phyloP scores from a whole-genome alignment of 305 asterid species.

The Plantago rigida region DNA sequence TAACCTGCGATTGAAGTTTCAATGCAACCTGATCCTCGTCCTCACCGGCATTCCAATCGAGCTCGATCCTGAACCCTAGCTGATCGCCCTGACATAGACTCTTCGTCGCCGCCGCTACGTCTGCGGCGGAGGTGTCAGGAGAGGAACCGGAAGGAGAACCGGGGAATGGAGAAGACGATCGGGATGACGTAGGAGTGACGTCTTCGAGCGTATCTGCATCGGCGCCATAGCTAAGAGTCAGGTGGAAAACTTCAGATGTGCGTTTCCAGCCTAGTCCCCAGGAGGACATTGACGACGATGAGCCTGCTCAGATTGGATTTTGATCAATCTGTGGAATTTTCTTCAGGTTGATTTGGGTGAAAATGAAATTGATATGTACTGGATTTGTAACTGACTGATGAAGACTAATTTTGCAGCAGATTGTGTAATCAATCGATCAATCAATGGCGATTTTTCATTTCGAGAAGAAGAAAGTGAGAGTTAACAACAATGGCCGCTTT shows the following conservation, averaged over 20 bases:
- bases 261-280: conserved; percentile 99
- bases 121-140: conserved; percentile 30
- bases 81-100: conserved; percentile 25
- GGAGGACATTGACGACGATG: conserved; percentile 42
- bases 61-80: conserved; percentile 76
- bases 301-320: background rate
- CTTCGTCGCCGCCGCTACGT: conserved; percentile 14
- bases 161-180: conserved; percentile 42
- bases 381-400: background rate
- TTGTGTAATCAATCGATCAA: background rate
- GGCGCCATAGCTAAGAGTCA: conserved; percentile 67
- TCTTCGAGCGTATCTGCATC: conserved; percentile 67
- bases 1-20: conserved; percentile 87
- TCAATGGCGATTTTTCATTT: background rate
- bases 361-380: too few species aligned
- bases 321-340: background rate
- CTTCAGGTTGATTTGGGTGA: background rate
- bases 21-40: conserved; percentile 92
- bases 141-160: conserved; percentile 40
- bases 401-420: background rate
- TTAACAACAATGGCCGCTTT: background rate
- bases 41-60: conserved; percentile 85
- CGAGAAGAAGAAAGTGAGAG: background rate
- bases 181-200: conserved; percentile 49
- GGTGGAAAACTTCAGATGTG: conserved; percentile 77